Conservation (phyloP, 192 early-diverging fungal genomes). For the Allomyces macrogynus region DNA sequence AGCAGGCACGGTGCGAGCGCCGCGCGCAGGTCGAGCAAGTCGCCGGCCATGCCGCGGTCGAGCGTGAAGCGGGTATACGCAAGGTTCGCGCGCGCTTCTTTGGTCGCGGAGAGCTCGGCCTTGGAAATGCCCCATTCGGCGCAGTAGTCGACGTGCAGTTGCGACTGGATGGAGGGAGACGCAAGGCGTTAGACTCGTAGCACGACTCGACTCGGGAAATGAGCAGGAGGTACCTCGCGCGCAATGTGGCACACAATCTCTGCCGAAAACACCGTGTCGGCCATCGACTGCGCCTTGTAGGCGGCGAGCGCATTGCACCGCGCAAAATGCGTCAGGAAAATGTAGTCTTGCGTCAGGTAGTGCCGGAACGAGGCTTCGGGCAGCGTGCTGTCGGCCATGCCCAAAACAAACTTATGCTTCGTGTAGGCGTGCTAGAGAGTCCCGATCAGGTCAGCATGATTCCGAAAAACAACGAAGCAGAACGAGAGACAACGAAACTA, state of each 20-base stretch:
- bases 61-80: slow-evolving; percentile 70
- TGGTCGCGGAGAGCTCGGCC: slow-evolving; percentile 40
- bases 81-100: slow-evolving; percentile 51
- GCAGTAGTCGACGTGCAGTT: slow-evolving; percentile 28
- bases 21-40: slow-evolving; percentile 48
- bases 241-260: slow-evolving; percentile 43
- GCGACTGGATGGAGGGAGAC: too few relatives aligned
- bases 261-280: slow-evolving; percentile 32
- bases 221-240: slow-evolving; percentile 36
- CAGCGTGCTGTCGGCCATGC: slow-evolving; percentile 53
- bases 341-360: slow-evolving; percentile 69
- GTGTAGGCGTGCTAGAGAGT: slow-evolving; percentile 18
- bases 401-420: slow-evolving; percentile 51
- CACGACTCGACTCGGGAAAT: too few relatives aligned
- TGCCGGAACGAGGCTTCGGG: slow-evolving; percentile 44
- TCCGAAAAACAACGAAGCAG: too few relatives aligned
- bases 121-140: slow-evolving; percentile 48
- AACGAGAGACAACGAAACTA: too few relatives aligned
- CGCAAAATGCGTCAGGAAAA: slow-evolving; percentile 60
- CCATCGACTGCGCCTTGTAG: slow-evolving; percentile 42
- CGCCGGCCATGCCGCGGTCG: slow-evolving; percentile 50
- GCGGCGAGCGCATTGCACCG: slow-evolving; percentile 51
- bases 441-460: too few relatives aligned
- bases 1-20: slow-evolving; percentile 70
- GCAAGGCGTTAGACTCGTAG: too few relatives aligned